phyloP scores from a whole-genome alignment of 1,284 basidiomycete genomes.

The Omphalotus olearius region DNA sequence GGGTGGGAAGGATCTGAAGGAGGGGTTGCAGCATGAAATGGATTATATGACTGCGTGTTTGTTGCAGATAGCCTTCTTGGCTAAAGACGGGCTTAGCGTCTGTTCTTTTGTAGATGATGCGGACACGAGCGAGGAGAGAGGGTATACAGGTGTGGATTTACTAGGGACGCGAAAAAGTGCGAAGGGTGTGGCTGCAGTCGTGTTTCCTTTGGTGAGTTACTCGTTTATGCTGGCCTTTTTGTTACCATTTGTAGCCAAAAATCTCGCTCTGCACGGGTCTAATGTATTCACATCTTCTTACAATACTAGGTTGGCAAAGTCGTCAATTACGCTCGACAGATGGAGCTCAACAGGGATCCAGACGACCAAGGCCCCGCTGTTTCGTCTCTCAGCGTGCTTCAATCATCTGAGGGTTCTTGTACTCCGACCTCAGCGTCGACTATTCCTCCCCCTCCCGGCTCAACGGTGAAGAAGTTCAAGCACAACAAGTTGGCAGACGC shows the following conservation, averaged over 20 bases:
- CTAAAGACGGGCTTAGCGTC: conserved; percentile 29
- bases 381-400: neutral
- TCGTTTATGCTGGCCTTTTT: conserved; percentile 5
- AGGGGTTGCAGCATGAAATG: conserved; percentile 29
- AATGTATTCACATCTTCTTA: neutral
- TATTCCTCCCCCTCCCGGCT: conserved; percentile 13
- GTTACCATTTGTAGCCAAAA: neutral
- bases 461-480: conserved; percentile 8
- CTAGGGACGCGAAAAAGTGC: conserved; percentile 11
- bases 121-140: neutral
- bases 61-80: conserved; percentile 48
- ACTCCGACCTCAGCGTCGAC: conserved; percentile 22
- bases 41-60: conserved; percentile 50
- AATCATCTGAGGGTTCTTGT: neutral
- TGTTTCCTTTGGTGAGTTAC: conserved; percentile 38
- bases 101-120: neutral
- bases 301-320: conserved; percentile 56
- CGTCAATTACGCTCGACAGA: conserved; percentile 57
- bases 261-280: neutral
- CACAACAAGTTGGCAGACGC: conserved; percentile 8
- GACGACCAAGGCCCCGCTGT: conserved; percentile 30
- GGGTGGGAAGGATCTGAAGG: conserved; percentile 13
- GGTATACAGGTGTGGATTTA: neutral
- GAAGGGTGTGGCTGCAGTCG: conserved; percentile 17
- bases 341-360: conserved; percentile 60